Percentiles rank a stretch among this genome's conserved stretches.
phyloP scores from a whole-genome alignment of 208 protist species.

The Naegleria lovaniensis region DNA sequence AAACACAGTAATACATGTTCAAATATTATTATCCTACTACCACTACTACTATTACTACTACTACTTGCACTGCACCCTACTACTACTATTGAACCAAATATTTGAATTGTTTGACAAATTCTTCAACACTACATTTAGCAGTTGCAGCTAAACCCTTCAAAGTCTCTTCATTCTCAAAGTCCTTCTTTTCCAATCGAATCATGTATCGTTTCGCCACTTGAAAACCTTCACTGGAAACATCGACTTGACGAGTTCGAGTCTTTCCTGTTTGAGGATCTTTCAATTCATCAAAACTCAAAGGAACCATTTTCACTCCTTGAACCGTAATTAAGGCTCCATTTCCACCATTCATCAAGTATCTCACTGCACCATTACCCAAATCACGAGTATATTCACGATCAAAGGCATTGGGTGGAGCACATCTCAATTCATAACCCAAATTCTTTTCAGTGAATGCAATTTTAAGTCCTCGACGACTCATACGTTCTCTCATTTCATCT shows the following conservation, averaged over 20 bases:
- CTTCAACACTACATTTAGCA: background rate
- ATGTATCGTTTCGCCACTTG: constrained; percentile 24
- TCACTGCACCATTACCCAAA: constrained; percentile 30
- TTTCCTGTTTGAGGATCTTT: constrained; percentile 15
- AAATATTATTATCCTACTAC: no score
- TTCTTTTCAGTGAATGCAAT: constrained; percentile 29
- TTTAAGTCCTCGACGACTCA: background rate
- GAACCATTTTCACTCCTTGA: background rate
- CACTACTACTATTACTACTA: background rate
- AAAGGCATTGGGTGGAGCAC: constrained; percentile 27
- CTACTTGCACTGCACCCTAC: no score
- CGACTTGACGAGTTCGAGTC: constrained; percentile 13
- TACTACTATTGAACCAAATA: constrained; percentile 8
- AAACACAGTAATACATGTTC: no score
- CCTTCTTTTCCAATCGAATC: constrained; percentile 9
- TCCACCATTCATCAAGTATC: background rate
- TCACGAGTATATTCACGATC: constrained; percentile 33
- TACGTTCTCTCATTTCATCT: constrained; percentile 22
- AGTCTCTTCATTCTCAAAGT: constrained; percentile 7
- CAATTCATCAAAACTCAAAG: constrained; percentile 3
- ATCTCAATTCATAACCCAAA: constrained; percentile 37
- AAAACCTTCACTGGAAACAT: constrained; percentile 27
- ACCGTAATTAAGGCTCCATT: constrained; percentile 15
- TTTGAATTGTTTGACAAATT: background rate
- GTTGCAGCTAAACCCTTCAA: constrained; percentile 3